Evolutionary conservation across 345 rosid species (phyloP), one percentile per base, ranked within the genome.

Genomic region (Salix suchowensis): DNA sequence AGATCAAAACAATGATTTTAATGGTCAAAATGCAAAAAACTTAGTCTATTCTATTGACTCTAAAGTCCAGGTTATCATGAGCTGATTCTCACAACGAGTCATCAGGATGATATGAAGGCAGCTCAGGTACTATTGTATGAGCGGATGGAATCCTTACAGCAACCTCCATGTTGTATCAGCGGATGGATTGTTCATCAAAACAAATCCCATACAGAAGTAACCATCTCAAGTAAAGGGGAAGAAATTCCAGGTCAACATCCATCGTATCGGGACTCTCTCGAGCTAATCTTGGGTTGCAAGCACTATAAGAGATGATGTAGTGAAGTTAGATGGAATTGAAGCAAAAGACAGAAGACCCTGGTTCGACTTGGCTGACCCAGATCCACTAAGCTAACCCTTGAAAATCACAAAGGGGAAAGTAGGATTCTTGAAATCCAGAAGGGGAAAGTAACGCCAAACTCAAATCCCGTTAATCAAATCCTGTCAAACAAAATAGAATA

Each of bases 101-200:
- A 90, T 85, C 95, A 89, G 81, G 88, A 88, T 67, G 89, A 88
- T 80, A 85, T 92, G 52, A 92, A 88, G 76, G 84, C 18, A 37
- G 54, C 28, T 24, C 21, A 39, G 62, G 39, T 46, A 70, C 32
- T 68, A 28, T 34, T 34, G 36, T 34, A 34, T 34, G 1, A 34
- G 98, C 84, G 36, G 36, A 34, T 34, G 48, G 74, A 74, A 80
- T 48, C 7, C 75, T 86, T 76, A 80, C 78, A 74, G 32, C 84
- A 36, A 50, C 71, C 68, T 78, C 70, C 80, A 68, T 75, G 73
- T 64, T 80, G 77, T 84, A 87, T 83, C 92, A 92, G 98, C 84
- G 92, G 91, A 42, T 92, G 93, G 97, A 88, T 91, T 77, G 83
- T 86, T 23, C 80, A 80, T 67, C 88, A 86, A 32, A 86, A 77